Evolutionary conservation across 306 rosid genomes (phyloP).

Genomic region (Malus fusca): DNA sequence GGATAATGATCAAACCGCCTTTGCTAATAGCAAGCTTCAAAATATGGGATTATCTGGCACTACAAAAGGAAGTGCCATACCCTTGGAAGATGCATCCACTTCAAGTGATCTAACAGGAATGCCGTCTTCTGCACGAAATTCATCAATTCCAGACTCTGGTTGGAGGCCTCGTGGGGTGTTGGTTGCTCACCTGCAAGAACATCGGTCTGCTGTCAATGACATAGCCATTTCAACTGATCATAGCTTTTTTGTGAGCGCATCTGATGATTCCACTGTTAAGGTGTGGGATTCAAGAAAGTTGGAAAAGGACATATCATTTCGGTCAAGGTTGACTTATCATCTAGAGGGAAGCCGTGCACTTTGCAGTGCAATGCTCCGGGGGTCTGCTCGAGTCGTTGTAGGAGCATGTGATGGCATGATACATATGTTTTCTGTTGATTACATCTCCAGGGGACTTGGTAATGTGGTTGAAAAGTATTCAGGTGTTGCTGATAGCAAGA

Average conservation of each 20-base stretch:
- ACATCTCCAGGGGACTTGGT: constrained; percentile 78
- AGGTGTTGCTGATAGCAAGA: constrained; percentile 78
- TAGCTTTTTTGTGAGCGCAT: constrained; percentile 83
- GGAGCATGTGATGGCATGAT: constrained; percentile 96
- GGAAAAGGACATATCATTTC: constrained; percentile 94
- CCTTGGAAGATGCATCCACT: constrained; percentile 51
- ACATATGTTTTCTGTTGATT: constrained; percentile 85
- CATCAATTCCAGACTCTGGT: constrained; percentile 75
- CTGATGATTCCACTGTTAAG: constrained; percentile 94
- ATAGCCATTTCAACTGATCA: constrained; percentile 86
- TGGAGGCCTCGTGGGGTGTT: constrained; percentile 97
- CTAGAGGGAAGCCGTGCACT: constrained; percentile 88
- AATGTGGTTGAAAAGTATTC: constrained; percentile 92
- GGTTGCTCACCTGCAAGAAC: constrained; percentile 99
- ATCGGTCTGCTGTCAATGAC: constrained; percentile 83
- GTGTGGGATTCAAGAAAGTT: constrained; percentile 93
- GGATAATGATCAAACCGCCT: constrained; percentile 66
- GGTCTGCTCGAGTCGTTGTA: constrained; percentile 78
- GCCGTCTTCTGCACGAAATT: constrained; percentile 55
- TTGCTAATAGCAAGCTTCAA: constrained; percentile 52
- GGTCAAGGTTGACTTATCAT: constrained; percentile 93
- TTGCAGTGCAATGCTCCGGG: constrained; percentile 75
- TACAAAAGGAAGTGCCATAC: constrained; percentile 43
- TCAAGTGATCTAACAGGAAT: constrained; percentile 57
- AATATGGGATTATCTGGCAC: constrained; percentile 55